Evolutionary conservation across 116 monocot species (phyloP), one percentile per base, ranked within the genome.

Genomic region (Dioscorea cayenensis): DNA sequence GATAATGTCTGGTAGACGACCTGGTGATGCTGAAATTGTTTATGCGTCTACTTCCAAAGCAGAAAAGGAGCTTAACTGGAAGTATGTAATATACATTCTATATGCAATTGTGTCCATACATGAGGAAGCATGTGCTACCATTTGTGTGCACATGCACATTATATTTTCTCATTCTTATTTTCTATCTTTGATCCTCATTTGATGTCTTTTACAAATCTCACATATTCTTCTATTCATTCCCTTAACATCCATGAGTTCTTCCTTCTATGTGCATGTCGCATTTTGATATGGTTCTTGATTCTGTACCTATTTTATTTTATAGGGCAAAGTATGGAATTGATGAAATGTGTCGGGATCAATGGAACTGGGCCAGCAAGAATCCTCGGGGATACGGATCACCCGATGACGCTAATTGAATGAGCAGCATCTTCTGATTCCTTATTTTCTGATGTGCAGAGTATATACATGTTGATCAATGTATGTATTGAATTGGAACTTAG

Each of bases 31-130:
- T 48, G 92, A 86, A 67, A 80, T 82, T 25, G 83, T 95, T 13
- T 95, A 88, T 64, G 90, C 96, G 49, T 97, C 90, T 7, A 88
- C 84, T 3, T 78, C 79, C 49, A 97, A 92, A 84, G 96, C 96
- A 32, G 93, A 97, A 70, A 81, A 74, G 68, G 96, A 90, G 38
- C 77, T 97, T 37, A 84, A 88, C 43, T 97, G 96, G 96, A 97
- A 79, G 93, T 92, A 74, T 49, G 86, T 52, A 18, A 62, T 37
- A 62, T 37, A 63, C 28, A 64, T 60, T 32, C 2, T 16, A 59
- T 72, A 36, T 59, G 5, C n/a, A 22, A 35, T 72, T 37, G 32
- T 63, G 2, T 52, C 8, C 14, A 27, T 25, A 28, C 12, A 28
- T 29, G 13, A 60, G 36, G 20, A 63, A 36, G 37, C 21, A 22